Evolutionary conservation across 2,329 filamentous ascomycete species (phyloP).

Genomic region (Sordariomycetes sp.): DNA sequence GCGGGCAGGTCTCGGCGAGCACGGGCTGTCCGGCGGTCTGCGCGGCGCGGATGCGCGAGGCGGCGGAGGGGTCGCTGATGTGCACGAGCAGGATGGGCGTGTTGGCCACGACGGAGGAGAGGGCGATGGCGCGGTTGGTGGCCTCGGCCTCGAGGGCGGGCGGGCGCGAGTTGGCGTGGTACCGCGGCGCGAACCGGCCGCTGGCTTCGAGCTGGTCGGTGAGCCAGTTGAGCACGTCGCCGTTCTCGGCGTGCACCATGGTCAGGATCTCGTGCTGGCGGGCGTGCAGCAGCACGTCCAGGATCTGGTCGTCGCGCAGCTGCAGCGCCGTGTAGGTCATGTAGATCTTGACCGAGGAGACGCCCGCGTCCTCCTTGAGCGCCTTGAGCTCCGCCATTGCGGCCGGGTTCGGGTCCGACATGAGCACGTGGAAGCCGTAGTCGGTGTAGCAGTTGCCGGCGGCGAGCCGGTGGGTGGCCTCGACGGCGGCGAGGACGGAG

Average conservation of each 20-base stretch:
- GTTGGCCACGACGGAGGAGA: slow-evolving; percentile 33
- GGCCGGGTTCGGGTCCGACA: slow-evolving; percentile 29
- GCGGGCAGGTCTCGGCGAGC: slow-evolving; percentile 44
- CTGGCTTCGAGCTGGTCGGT: slow-evolving; percentile 38
- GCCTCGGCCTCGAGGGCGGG: slow-evolving; percentile 39
- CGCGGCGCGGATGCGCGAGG: slow-evolving; percentile 32
- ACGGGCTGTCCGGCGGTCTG: slow-evolving; percentile 36
- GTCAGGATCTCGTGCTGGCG: slow-evolving; percentile 34
- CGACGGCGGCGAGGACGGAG: slow-evolving; percentile 31
- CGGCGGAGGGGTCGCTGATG: slow-evolving; percentile 34
- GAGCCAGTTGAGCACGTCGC: slow-evolving; percentile 41
- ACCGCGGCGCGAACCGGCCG: slow-evolving; percentile 35
- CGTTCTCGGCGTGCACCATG: slow-evolving; percentile 45
- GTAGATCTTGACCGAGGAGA: slow-evolving; percentile 39
- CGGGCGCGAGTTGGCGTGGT: slow-evolving; percentile 37
- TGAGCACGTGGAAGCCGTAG: slow-evolving; percentile 44
- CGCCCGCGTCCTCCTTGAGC: slow-evolving; percentile 22
- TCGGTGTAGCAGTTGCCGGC: slow-evolving; percentile 38
- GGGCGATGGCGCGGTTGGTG: slow-evolving; percentile 38
- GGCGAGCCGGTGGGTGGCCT: slow-evolving; percentile 34
- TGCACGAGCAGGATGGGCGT: slow-evolving; percentile 43
- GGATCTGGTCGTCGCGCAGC: slow-evolving; percentile 34
- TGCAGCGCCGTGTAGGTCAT: slow-evolving; percentile 41
- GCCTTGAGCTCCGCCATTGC: slow-evolving; percentile 28
- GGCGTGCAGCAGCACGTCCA: slow-evolving; percentile 34